These are phyloP conservation scores for Tillandsia fasciculata DNA, from an alignment of 176 grass and related monocot genomes.

Conservation along the genomic window DNA sequence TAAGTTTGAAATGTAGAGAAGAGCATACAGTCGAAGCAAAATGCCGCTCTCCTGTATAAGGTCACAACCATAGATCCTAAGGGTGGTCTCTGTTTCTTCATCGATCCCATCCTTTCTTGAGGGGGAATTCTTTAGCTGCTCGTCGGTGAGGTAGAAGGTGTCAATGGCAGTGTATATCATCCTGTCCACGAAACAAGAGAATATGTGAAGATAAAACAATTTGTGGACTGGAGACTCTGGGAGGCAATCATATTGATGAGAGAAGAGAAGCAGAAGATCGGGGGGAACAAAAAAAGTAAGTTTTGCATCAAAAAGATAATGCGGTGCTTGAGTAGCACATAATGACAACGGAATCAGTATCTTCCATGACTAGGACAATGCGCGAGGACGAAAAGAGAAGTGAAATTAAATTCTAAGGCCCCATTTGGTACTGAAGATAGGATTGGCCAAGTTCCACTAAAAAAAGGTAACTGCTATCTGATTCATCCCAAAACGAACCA, in stretches of 20 bases:
- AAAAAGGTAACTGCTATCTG: too few species aligned
- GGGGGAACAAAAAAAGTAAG: too few species aligned
- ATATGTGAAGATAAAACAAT: not conserved
- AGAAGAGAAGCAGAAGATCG: not conserved
- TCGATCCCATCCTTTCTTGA: constrained; percentile 91
- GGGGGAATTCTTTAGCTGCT: constrained; percentile 68
- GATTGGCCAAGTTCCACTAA: too few species aligned
- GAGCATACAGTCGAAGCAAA: constrained; percentile 77
- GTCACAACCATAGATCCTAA: constrained; percentile 75
- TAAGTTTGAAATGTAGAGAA: not conserved
- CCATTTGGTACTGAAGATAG: too few species aligned
- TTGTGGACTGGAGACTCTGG: too few species aligned
- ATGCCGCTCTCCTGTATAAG: constrained; percentile 96
- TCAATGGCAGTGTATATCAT: constrained; percentile 95
- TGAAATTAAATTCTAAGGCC: too few species aligned
- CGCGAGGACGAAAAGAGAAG: too few species aligned
- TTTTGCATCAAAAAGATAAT: too few species aligned
- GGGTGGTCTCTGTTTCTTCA: constrained; percentile 55
- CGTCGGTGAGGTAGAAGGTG: constrained; percentile 79
- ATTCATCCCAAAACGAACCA: too few species aligned
- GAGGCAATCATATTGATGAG: not conserved
- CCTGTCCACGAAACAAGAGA: not conserved
- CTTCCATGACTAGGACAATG: too few species aligned
- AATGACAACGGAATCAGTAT: too few species aligned
- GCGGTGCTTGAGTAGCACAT: too few species aligned